These are phyloP conservation scores for Phallus indusiatus DNA, from an alignment of 768 basidiomycete genomes.

Conservation along the genomic window DNA sequence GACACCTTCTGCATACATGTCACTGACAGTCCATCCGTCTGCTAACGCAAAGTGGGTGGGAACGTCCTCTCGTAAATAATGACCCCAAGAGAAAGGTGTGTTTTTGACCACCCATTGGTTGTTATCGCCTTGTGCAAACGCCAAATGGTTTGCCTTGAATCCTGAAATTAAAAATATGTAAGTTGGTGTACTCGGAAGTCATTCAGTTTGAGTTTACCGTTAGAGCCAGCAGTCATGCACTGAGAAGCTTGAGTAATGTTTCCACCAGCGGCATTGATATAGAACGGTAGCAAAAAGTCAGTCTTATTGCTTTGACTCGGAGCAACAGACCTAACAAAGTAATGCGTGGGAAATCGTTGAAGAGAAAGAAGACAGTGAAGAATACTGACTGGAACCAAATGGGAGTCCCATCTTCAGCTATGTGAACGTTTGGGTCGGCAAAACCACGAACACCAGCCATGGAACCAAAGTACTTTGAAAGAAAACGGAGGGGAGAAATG, in stretches of 20 bases:
- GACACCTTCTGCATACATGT: conserved; percentile 12
- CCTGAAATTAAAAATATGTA: background rate
- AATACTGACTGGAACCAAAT: conserved; percentile 8
- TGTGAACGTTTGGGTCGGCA: conserved; percentile 10
- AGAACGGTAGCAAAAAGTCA: conserved; percentile 4
- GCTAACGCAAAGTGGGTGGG: conserved; percentile 10
- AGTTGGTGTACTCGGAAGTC: background rate
- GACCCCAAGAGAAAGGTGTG: conserved; percentile 5
- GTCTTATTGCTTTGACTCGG: background rate
- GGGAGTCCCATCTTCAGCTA: conserved; percentile 1
- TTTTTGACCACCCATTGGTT: conserved; percentile 11
- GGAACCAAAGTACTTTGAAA: conserved; percentile 7
- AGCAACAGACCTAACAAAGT: background rate
- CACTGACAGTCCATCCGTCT: conserved; percentile 10
- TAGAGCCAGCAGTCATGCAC: conserved; percentile 10
- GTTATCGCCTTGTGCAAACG: conserved; percentile 7
- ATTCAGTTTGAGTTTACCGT: background rate
- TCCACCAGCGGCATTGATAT: conserved; percentile 10
- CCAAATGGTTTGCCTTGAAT: conserved; percentile 5
- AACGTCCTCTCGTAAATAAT: conserved; percentile 9
- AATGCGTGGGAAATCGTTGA: background rate
- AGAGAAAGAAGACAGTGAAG: background rate
- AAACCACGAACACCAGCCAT: conserved; percentile 12
- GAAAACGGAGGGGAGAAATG: too few relatives aligned
- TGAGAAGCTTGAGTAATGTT: conserved; percentile 1